Base-by-base conservation (phyloP, 495 filamentous ascomycete species). In the Hypoxylon fuscum region DNA sequence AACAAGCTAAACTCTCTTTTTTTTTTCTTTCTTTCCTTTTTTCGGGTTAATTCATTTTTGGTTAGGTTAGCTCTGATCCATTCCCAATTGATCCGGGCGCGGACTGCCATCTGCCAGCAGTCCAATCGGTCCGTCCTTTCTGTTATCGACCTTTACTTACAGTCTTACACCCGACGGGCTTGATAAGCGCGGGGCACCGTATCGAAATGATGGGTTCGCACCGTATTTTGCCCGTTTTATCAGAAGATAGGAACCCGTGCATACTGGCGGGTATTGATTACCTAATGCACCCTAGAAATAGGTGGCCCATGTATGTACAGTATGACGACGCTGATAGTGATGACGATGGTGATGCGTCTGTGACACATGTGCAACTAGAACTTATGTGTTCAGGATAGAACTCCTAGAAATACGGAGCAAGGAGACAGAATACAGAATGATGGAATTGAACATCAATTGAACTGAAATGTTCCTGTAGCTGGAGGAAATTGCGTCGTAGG, bases 131-230 rank as follows among this genome's bases (percentile, higher is more conserved):
- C 61, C 55, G 55, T 64, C 11, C 50, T 52, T 42, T 53, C 41
- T 52, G 4, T 27, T 27, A 27, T 27, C 25, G 25, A 27, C 25
- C 8, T n/a, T n/a, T n/a, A n/a, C n/a, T n/a, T n/a, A n/a, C n/a
- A n/a, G n/a, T n/a, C n/a, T n/a, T n/a, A n/a, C n/a, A n/a, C n/a
- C n/a, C n/a, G n/a, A n/a, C n/a, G n/a, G n/a, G n/a, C n/a, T n/a
- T n/a, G n/a, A n/a, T 3, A 27, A 59, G 37, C 62, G 62, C 51
- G 56, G 62, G 62, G 62, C 62, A 60, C 56, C 32, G 56, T 66
- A 45, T 15, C 9, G 15, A 12, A 34, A 9, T 0, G n/a, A 15
- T 6, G 20, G 25, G 25, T 58, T 59, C 48, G 29, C 27, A 66
- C 62, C 22, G 62, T 61, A 66, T 66, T 66, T 66, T 66, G 52